Conservation (phyloP, 768 basidiomycete genomes). For the Termitomyces sp. region DNA sequence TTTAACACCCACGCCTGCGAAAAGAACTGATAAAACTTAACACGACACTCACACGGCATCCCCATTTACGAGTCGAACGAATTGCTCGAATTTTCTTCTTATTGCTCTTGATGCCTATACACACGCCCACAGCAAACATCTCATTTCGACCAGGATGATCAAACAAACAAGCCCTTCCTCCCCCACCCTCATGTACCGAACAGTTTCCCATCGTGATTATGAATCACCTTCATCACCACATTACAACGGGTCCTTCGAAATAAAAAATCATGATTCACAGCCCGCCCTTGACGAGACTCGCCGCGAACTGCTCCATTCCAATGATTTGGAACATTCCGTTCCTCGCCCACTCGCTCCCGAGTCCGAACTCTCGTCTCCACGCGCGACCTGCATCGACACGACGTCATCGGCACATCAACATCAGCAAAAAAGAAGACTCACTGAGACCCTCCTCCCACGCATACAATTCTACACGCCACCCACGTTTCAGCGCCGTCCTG, state of each 20-base stretch:
- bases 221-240: not conserved
- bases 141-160: not conserved
- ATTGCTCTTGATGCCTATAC: not conserved
- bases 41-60: not conserved
- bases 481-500: slow-evolving; percentile 77
- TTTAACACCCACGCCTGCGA: not conserved
- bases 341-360: slow-evolving; percentile 38
- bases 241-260: not conserved
- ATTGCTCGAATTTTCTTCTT: not conserved
- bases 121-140: not conserved
- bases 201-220: too few species aligned
- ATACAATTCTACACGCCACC: slow-evolving; percentile 95
- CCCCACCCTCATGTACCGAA: too few species aligned
- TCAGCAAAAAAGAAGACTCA: slow-evolving; percentile 19
- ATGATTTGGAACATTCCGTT: slow-evolving; percentile 47
- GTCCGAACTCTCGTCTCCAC: slow-evolving; percentile 63
- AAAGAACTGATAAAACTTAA: too few species aligned
- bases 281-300: slow-evolving; percentile 45
- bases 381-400: slow-evolving; percentile 32
- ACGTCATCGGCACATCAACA: not conserved
- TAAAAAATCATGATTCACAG: not conserved
- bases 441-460: slow-evolving; percentile 87
- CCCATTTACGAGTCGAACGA: not conserved
- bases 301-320: slow-evolving; percentile 60
- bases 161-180: not conserved